These are phyloP conservation scores for Andrographis paniculata DNA, from an alignment of 305 asterid species.

Conservation along the genomic window DNA sequence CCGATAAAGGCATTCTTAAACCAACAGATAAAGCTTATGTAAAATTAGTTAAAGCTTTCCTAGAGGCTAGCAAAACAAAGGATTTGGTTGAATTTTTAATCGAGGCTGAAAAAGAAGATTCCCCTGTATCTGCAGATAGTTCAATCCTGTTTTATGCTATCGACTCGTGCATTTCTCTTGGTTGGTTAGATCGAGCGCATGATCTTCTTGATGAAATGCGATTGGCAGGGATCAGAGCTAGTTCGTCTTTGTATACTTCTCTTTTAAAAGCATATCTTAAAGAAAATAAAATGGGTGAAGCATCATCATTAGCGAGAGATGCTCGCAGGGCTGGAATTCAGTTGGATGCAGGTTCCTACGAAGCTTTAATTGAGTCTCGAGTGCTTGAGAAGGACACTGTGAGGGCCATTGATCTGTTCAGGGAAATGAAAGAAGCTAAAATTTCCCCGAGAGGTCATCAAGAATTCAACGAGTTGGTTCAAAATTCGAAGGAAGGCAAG, in stretches of 20 bases:
- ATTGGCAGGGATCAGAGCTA: slow-evolving; percentile 61
- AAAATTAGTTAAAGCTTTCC: slow-evolving; percentile 68
- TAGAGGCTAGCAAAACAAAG: slow-evolving; percentile 57
- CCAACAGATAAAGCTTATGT: slow-evolving; percentile 74
- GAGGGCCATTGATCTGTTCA: slow-evolving; percentile 72
- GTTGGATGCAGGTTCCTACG: slow-evolving; percentile 69
- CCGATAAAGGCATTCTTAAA: slow-evolving; percentile 73
- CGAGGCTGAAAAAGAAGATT: slow-evolving; percentile 59
- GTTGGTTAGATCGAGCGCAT: slow-evolving; percentile 76
- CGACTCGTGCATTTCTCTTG: slow-evolving; percentile 75
- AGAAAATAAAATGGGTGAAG: slow-evolving; percentile 50
- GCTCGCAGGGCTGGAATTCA: slow-evolving; percentile 80
- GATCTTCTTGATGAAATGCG: slow-evolving; percentile 92
- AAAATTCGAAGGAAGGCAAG: slow-evolving; percentile 26
- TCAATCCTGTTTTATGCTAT: slow-evolving; percentile 54
- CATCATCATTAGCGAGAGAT: slow-evolving; percentile 59
- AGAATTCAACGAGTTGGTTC: slow-evolving; percentile 32
- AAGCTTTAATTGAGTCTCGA: slow-evolving; percentile 46
- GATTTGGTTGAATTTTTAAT: slow-evolving; percentile 72
- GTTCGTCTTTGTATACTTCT: slow-evolving; percentile 60
- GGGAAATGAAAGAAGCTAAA: slow-evolving; percentile 83
- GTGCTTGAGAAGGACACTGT: slow-evolving; percentile 58
- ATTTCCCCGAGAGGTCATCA: slow-evolving; percentile 40
- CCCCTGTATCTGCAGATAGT: slow-evolving; percentile 56
- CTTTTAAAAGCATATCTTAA: slow-evolving; percentile 70